Conservation (phyloP, 2,329 filamentous ascomycete genomes). For the Aureobasidium sp. region DNA sequence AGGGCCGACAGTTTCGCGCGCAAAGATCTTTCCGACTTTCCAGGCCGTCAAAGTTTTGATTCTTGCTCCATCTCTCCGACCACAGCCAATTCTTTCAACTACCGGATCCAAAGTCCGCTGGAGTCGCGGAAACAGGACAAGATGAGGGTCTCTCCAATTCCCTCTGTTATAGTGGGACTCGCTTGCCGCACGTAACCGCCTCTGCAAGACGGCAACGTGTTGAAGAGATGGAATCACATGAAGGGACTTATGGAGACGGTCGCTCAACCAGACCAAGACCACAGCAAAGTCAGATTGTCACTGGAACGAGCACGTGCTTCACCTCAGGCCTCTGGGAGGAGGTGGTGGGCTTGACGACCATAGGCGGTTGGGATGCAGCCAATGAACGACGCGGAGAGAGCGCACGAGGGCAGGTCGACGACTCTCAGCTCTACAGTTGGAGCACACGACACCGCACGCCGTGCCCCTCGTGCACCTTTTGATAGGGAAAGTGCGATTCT, state of each 20-base stretch:
- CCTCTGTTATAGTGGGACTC: background rate
- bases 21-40: background rate
- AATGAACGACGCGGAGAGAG: background rate
- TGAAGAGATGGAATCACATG: background rate
- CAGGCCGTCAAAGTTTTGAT: background rate
- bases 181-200: background rate
- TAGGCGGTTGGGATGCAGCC: background rate
- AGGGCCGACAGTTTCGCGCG: background rate
- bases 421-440: background rate
- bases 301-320: conserved; percentile 5
- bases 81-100: background rate
- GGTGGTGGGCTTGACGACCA: background rate
- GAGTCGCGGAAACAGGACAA: background rate
- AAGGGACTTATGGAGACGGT: background rate
- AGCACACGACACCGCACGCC: conserved; percentile 10
- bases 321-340: background rate
- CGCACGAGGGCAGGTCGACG: conserved; percentile 11
- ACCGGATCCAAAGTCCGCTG: background rate
- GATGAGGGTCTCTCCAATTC: background rate
- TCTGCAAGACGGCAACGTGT: background rate
- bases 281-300: conserved; percentile 4
- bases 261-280: background rate
- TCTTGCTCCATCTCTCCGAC: background rate
- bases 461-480: conserved; percentile 7
- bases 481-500: conserved; percentile 7